Conservation (phyloP, 2,329 filamentous ascomycete genomes). For the Thyridium curvatum region DNA sequence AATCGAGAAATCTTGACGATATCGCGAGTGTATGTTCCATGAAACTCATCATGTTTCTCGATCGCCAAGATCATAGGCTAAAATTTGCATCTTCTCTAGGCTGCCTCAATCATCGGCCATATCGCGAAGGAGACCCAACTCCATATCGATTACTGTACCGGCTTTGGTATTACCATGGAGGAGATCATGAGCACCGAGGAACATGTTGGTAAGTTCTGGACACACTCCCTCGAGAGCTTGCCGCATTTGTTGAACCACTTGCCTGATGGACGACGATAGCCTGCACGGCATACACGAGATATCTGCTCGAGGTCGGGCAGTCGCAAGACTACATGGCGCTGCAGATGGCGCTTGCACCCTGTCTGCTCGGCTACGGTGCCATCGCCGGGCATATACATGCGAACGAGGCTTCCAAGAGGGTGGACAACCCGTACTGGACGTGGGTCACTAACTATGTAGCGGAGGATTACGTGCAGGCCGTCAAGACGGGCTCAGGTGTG, state of each 20-base stretch:
- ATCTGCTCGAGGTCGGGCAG: slow-evolving; percentile 77
- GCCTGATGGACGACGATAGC: no score
- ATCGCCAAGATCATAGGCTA: no score
- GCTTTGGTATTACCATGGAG: slow-evolving; percentile 68
- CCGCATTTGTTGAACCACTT: no score
- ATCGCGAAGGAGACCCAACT: slow-evolving; percentile 75
- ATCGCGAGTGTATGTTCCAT: slow-evolving; percentile 56
- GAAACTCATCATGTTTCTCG: no score
- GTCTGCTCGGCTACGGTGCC: slow-evolving; percentile 80
- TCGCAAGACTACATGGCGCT: slow-evolving; percentile 84
- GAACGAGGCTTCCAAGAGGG: slow-evolving; percentile 52
- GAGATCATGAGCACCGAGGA: slow-evolving; percentile 72
- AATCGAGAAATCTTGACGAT: slow-evolving; percentile 66
- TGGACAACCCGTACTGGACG: slow-evolving; percentile 73
- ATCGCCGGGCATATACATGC: slow-evolving; percentile 67
- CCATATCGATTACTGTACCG: slow-evolving; percentile 75
- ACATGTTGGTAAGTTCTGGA: slow-evolving; percentile 55
- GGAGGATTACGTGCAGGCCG: slow-evolving; percentile 70
- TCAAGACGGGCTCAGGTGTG: slow-evolving; percentile 63
- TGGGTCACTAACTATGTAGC: slow-evolving; percentile 90
- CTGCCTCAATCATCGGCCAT: slow-evolving; percentile 60
- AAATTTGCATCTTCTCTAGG: slow-evolving; percentile 12
- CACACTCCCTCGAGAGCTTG: no score
- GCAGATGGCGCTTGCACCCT: slow-evolving; percentile 79
- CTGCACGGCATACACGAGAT: slow-evolving; percentile 32